These are phyloP conservation scores for Letharia columbiana DNA, from an alignment of 495 filamentous ascomycete species.

Conservation along the genomic window DNA sequence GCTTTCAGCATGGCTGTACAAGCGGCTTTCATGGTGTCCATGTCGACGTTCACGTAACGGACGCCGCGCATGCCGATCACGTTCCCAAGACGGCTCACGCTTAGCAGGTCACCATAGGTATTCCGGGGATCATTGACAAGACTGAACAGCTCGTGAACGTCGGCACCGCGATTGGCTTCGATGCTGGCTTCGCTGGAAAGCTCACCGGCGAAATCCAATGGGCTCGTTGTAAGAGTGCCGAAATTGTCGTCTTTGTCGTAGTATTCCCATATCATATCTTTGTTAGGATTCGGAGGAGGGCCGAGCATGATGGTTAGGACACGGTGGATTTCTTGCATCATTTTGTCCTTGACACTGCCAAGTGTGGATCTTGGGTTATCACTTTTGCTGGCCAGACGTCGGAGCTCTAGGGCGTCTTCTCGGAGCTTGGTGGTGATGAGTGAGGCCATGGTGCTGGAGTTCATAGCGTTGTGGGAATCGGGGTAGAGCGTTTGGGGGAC, in stretches of 20 bases:
- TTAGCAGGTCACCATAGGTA: constrained; percentile 57
- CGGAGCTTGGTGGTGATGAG: constrained; percentile 81
- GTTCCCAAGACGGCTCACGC: constrained; percentile 71
- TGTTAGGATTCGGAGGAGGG: constrained; percentile 56
- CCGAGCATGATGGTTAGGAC: constrained; percentile 74
- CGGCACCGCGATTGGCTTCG: constrained; percentile 42
- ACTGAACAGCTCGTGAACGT: constrained; percentile 58
- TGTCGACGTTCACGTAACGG: constrained; percentile 75
- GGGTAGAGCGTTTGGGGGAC: constrained; percentile 73
- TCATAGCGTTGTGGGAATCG: constrained; percentile 66
- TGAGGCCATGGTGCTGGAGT: constrained; percentile 58
- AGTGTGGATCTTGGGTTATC: constrained; percentile 32
- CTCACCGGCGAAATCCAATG: constrained; percentile 56
- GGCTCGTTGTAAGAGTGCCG: constrained; percentile 50
- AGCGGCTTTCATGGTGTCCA: constrained; percentile 58
- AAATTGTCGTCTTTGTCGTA: constrained; percentile 57
- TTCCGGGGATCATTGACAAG: constrained; percentile 80
- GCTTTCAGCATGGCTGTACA: constrained; percentile 67
- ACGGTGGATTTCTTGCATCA: constrained; percentile 68
- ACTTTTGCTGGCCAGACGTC: constrained; percentile 37
- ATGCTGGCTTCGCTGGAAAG: constrained; percentile 35
- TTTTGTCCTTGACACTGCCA: constrained; percentile 51
- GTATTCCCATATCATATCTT: constrained; percentile 69
- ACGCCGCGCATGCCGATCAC: constrained; percentile 61
- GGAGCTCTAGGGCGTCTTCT: constrained; percentile 63